Evolutionary conservation across 257 asterid species (phyloP).

Genomic region (Solanum appendiculatum): DNA sequence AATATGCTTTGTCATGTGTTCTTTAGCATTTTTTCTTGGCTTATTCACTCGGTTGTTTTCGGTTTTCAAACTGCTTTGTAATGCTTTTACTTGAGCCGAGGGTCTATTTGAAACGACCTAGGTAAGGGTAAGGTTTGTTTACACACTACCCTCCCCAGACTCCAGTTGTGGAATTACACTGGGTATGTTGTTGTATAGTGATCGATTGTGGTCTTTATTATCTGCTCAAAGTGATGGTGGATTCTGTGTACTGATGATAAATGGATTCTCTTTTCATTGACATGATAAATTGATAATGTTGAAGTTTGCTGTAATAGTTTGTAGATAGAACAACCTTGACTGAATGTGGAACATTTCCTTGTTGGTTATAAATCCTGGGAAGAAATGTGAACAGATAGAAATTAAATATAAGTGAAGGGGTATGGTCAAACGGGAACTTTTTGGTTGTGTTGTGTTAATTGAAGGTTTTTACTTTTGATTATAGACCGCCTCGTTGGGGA

Average conservation of each 20-base stretch:
- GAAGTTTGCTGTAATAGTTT: neutral
- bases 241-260: neutral
- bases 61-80: neutral
- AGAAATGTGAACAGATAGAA: neutral
- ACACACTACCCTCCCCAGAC: neutral
- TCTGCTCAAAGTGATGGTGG: neutral
- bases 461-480: neutral
- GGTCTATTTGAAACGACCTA: neutral
- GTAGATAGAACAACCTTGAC: neutral
- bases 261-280: neutral
- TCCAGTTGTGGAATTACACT: neutral
- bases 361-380: neutral
- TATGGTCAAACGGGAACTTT: neutral
- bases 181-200: neutral
- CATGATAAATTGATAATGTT: neutral
- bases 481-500: neutral
- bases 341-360: neutral
- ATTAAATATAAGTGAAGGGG: neutral
- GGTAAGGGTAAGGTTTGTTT: neutral
- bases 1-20: neutral
- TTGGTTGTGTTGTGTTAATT: neutral
- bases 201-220: neutral
- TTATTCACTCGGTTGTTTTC: neutral
- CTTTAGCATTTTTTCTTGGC: neutral
- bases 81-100: neutral